Evolutionary conservation across 306 rosid species (phyloP).

Genomic region (Trifolium repens): DNA sequence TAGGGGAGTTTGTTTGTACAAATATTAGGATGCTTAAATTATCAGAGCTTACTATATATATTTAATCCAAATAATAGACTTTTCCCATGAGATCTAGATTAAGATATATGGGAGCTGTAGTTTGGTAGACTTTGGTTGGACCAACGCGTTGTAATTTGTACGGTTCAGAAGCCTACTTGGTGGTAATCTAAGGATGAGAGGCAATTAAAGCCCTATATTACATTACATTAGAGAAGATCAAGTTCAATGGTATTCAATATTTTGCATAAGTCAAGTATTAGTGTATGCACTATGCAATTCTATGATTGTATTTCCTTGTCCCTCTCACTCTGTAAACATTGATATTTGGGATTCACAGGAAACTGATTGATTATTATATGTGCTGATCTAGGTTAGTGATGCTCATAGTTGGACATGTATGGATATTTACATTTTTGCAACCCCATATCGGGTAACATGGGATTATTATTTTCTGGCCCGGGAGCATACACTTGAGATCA

Average conservation of each 20-base stretch:
- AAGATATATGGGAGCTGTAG: not conserved
- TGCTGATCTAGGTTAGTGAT: conserved; percentile 66
- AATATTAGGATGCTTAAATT: conserved; percentile 20
- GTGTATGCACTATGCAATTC: conserved; percentile 24
- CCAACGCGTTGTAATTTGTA: conserved; percentile 2
- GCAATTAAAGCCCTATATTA: not conserved
- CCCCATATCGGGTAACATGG: conserved; percentile 96
- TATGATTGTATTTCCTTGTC: conserved; percentile 6
- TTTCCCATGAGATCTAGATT: conserved; percentile 9
- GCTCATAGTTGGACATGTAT: conserved; percentile 96
- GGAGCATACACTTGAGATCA: conserved; percentile 89
- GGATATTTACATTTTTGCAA: conserved; percentile 90
- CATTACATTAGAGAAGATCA: conserved; percentile 9
- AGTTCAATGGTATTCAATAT: not conserved
- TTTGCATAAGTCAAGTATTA: conserved; percentile 23
- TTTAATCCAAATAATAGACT: not conserved
- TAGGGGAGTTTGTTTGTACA: conserved; percentile 14
- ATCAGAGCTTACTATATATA: not conserved
- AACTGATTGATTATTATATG: conserved; percentile 31
- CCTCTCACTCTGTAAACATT: not conserved
- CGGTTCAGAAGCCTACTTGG: conserved; percentile 24
- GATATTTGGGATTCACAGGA: conserved; percentile 2
- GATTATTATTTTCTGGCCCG: conserved; percentile 88
- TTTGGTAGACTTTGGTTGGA: conserved; percentile 31
- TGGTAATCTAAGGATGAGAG: not conserved